Base-by-base conservation (phyloP, 2,329 filamentous ascomycete genomes). In the Delphinella strobiligena region DNA sequence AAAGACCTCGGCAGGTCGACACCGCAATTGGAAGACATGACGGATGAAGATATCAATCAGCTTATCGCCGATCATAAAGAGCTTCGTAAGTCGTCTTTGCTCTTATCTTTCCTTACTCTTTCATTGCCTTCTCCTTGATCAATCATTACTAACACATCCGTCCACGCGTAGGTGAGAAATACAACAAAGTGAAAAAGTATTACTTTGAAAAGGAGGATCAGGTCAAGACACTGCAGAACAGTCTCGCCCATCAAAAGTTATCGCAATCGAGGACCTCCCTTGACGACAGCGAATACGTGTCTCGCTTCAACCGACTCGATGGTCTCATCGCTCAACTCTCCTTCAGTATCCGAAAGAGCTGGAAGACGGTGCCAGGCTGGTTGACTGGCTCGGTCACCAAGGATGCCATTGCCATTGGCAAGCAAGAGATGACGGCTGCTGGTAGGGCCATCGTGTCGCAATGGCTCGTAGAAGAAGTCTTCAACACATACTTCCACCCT, bases 371-470 rank as follows among this genome's bases (percentile, higher is more conserved):
- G 40, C 91, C 91, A 0, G 57, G 69, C 4, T 96, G 87, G 86
- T 68, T 98, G 33, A 73, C 78, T 40, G 72, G 71, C 17, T 84
- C 78, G 40, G 83, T 93, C 48, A 95, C 89, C 58, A 71, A 81
- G 38, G 88, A 93, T 52, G 89, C 87, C 1, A 71, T 93, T 39
- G 75, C 80, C 51, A 86, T 81, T 8, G 91, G 88, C 45, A 93
- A 88, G 55, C 88, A 95, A 59, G 91, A 98, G 61, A 98, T 98
- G 91, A 96, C 87, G 5, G 88, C 88, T 4, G 82, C 93, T 17
- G 91, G 91, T 12, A 78, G 89, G 39, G 87, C 89, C 10, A 78
- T 88, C 47, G 87, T 98, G 50, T 83, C 83, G 19, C 76, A 80
- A 44, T 98, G 89, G 86, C 66, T 98, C 4, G 79, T 89, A 17